Conservation (phyloP, 106 monocot genomes). For the Narthecium ossifragum region DNA sequence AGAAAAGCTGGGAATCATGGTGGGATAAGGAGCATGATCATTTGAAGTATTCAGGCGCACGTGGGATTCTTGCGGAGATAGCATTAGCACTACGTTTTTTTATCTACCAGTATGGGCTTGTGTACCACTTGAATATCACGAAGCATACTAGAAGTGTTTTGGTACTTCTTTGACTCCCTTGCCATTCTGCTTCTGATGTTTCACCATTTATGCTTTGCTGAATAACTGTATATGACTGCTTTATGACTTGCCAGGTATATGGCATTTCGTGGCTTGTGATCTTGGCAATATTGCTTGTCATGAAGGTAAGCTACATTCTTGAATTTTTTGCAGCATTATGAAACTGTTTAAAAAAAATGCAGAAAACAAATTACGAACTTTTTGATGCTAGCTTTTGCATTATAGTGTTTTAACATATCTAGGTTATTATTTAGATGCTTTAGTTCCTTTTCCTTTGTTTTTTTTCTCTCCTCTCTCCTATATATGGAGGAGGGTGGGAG, state of each 20-base stretch:
- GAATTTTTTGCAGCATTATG: too few species aligned
- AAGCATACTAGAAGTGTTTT: slow-evolving; percentile 46
- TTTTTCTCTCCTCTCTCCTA: too few species aligned
- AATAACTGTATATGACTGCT: background rate
- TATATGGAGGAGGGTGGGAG: too few species aligned
- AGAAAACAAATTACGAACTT: too few species aligned
- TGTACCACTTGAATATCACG: slow-evolving; percentile 84
- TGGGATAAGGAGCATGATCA: slow-evolving; percentile 95
- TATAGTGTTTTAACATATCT: too few species aligned
- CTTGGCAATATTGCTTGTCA: slow-evolving; percentile 56
- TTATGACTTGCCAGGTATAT: slow-evolving; percentile 53
- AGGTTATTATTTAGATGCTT: too few species aligned
- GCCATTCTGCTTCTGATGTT: background rate
- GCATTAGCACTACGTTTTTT: slow-evolving; percentile 68
- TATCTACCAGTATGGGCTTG: slow-evolving; percentile 93
- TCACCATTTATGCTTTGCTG: background rate
- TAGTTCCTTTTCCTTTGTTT: too few species aligned
- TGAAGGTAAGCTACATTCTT: slow-evolving; percentile 62
- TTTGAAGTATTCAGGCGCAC: slow-evolving; percentile 58
- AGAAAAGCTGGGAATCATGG: slow-evolving; percentile 98
- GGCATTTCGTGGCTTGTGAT: slow-evolving; percentile 83
- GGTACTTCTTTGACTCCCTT: slow-evolving; percentile 31
- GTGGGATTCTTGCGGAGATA: slow-evolving; percentile 66
- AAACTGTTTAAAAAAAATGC: too few species aligned
- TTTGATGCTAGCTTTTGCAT: too few species aligned